These are phyloP conservation scores for Croton laevigatus DNA, from an alignment of 441 rosid species.

Conservation along the genomic window DNA sequence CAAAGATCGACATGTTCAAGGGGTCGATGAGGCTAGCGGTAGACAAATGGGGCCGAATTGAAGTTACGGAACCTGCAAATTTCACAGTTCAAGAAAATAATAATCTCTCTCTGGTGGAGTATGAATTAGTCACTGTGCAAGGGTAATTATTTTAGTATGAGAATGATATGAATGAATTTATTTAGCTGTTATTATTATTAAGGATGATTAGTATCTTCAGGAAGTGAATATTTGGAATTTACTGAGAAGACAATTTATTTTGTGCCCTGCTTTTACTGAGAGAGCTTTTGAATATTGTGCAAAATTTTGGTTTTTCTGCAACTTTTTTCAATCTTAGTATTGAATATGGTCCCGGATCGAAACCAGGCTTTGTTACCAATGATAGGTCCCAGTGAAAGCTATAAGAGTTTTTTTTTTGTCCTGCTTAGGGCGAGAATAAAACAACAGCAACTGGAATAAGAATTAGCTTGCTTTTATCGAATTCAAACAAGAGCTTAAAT, in stretches of 20 bases:
- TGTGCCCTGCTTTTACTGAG: slow-evolving; percentile 18
- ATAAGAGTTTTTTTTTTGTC: no score
- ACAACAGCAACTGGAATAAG: no score
- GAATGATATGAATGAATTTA: slow-evolving; percentile 41
- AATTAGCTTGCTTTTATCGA: no score
- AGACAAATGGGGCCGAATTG: slow-evolving; percentile 90
- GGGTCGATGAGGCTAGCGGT: slow-evolving; percentile 90
- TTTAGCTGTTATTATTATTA: slow-evolving; percentile 39
- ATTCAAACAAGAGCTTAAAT: no score
- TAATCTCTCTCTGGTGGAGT: slow-evolving; percentile 82
- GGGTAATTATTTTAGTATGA: slow-evolving; percentile 36
- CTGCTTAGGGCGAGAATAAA: no score
- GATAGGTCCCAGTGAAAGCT: no score
- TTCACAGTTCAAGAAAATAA: slow-evolving; percentile 63
- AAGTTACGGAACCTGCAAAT: slow-evolving; percentile 60
- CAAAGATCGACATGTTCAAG: slow-evolving; percentile 95
- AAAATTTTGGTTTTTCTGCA: slow-evolving; percentile 21
- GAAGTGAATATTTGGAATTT: slow-evolving; percentile 27
- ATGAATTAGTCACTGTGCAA: slow-evolving; percentile 69
- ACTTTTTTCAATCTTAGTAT: slow-evolving; percentile 19
- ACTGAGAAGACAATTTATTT: slow-evolving; percentile 26
- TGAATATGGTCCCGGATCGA: no score
- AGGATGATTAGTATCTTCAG: slow-evolving; percentile 40
- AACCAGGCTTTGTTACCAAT: no score
- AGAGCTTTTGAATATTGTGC: slow-evolving; percentile 25